Conservation (phyloP, 768 basidiomycete genomes). For the Sarcomyxa edulis region DNA sequence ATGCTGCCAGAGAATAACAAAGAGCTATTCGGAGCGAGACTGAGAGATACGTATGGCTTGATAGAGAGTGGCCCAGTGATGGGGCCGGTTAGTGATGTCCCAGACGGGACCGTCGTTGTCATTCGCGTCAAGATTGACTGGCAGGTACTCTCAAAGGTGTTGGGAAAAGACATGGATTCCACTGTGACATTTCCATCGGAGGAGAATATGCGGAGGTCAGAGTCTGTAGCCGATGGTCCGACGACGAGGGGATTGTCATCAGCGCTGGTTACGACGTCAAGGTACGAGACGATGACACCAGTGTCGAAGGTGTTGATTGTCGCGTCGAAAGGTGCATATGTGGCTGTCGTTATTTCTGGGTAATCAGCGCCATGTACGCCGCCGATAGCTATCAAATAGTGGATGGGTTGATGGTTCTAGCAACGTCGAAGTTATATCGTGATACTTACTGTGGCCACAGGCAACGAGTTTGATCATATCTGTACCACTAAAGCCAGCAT, state of each 20-base stretch:
- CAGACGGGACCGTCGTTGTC: background rate
- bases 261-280: conserved; percentile 5
- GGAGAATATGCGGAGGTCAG: conserved; percentile 9
- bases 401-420: background rate
- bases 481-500: conserved; percentile 8
- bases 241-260: conserved; percentile 10
- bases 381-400: background rate
- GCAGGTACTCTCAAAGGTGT: background rate
- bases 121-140: background rate
- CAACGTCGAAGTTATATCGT: background rate
- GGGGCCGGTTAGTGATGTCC: background rate
- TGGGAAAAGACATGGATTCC: background rate
- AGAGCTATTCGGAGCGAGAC: background rate
- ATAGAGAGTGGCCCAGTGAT: background rate
- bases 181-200: conserved; percentile 12
- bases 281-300: conserved; percentile 2
- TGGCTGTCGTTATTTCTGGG: conserved; percentile 6
- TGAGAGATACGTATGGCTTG: background rate
- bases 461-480: conserved; percentile 12
- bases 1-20: background rate
- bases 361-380: conserved; percentile 6
- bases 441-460: conserved; percentile 9
- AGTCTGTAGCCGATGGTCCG: conserved; percentile 7
- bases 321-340: conserved; percentile 8
- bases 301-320: conserved; percentile 8